Evolutionary conservation across 306 rosid species (phyloP), one percentile per base, ranked within the genome.

Genomic region (Arachis hypogaea): DNA sequence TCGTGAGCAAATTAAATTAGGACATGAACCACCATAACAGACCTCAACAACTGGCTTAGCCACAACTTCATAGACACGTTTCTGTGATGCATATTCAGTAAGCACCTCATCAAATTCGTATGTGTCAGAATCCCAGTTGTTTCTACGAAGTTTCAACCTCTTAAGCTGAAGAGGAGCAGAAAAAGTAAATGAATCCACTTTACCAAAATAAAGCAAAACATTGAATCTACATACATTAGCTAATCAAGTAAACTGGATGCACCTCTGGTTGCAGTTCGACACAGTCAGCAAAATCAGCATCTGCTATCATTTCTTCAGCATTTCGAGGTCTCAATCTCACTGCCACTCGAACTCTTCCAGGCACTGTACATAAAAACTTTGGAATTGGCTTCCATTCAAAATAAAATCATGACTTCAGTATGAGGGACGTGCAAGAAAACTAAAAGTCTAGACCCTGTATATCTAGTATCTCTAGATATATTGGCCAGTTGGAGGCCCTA

Each of bases 1-100:
- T 78, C 42, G 38, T 33, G 28, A 79, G 74, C 30, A 22, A 22
- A 22, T 22, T 22, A 22, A 63, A 40, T 54, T 42, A 74, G 10
- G 60, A 63, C 11, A 12, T 57, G 72, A 44, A 65, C 22, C 58
- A 66, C 51, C 63, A 72, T 11, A 57, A 77, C 84, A 65, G 49
- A 89, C 97, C 98, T 91, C 98, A 69, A 94, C 97, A 11, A 94
- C 98, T 74, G 98, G 98, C 90, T 94, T 94, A 36, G 98, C 96
- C 71, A 94, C 97, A 80, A 91, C 98, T 86, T 94, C 98, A 69
- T 91, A 94, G 71, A 91, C 98, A 45, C 98, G 98, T 81, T 88
- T 93, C 83, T 93, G 98, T 7, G 98, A 93, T 46, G 95, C 94
- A 66, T 65, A 88, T 76, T 93, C 97, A 1, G 98, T 93, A 70